Conservation (phyloP, 495 filamentous ascomycete species). For the Cudoniella acicularis region DNA sequence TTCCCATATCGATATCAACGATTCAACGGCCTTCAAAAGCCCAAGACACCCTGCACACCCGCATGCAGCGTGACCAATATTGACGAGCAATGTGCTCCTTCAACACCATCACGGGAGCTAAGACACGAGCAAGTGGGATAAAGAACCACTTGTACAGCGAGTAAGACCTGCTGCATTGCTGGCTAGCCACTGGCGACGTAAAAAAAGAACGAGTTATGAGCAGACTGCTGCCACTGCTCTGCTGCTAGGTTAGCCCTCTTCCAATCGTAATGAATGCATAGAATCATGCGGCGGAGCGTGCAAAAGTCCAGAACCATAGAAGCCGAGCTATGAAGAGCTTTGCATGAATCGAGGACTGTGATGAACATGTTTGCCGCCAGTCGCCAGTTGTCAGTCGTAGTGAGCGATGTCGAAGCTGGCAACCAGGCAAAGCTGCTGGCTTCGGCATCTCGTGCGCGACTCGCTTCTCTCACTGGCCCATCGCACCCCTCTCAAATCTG, state of each 20-base stretch:
- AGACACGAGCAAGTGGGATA: not conserved
- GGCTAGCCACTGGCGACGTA: not conserved
- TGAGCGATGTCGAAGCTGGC: not conserved
- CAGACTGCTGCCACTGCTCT: not conserved
- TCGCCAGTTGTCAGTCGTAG: not conserved
- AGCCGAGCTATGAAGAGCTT: not conserved
- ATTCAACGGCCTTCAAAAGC: not conserved
- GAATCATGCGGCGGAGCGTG: not conserved
- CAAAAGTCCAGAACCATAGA: too few relatives aligned
- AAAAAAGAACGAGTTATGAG: not conserved
- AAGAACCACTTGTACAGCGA: not conserved
- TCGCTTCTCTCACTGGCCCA: not conserved
- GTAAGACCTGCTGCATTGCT: not conserved
- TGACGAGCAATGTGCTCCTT: not conserved
- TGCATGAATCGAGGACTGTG: slow-evolving; percentile 20
- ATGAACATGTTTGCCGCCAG: slow-evolving; percentile 16
- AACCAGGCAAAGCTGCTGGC: not conserved
- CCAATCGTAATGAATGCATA: not conserved
- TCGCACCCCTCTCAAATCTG: slow-evolving; percentile 7
- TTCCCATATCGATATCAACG: too few relatives aligned
- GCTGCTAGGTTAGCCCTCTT: not conserved
- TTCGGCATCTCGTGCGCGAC: not conserved
- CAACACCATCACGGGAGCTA: not conserved
- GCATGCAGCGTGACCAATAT: not conserved
- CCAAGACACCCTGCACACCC: not conserved